Evolutionary conservation across 441 rosid species (phyloP).

Genomic region (Breynia disticha): DNA sequence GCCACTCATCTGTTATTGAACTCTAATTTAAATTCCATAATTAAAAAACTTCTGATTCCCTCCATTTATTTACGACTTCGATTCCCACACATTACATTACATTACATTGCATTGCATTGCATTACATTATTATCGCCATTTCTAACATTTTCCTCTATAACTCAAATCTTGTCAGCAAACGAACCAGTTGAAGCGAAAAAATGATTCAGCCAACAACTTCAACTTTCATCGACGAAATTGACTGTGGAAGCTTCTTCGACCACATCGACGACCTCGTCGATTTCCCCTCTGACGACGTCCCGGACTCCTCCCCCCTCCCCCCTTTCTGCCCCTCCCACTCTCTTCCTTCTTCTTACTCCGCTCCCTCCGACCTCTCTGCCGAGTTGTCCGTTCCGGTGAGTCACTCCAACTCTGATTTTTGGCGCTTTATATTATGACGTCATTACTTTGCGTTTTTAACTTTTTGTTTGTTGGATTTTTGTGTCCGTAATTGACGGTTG

Average conservation of each 20-base stretch:
- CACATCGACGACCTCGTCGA: conserved; percentile 87
- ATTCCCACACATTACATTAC: too few species aligned
- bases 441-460: not conserved
- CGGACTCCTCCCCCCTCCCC: conserved; percentile 36
- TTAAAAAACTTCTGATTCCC: too few species aligned
- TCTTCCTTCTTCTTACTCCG: conserved; percentile 44
- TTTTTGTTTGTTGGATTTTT: not conserved
- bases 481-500: not conserved
- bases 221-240: conserved; percentile 68
- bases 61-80: not conserved
- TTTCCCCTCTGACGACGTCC: conserved; percentile 64
- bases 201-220: conserved; percentile 47
- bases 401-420: not conserved
- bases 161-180: conserved; percentile 21
- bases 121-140: too few species aligned
- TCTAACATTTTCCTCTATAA: not conserved
- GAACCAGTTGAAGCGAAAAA: not conserved
- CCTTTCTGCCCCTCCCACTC: conserved; percentile 37
- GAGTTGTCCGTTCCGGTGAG: conserved; percentile 71
- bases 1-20: not conserved
- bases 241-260: conserved; percentile 91
- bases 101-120: too few species aligned
- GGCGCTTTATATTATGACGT: not conserved
- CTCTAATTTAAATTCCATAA: too few species aligned
- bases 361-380: conserved; percentile 58